Conservation (phyloP, 2,329 filamentous ascomycete species). For the Periconia sp. region DNA sequence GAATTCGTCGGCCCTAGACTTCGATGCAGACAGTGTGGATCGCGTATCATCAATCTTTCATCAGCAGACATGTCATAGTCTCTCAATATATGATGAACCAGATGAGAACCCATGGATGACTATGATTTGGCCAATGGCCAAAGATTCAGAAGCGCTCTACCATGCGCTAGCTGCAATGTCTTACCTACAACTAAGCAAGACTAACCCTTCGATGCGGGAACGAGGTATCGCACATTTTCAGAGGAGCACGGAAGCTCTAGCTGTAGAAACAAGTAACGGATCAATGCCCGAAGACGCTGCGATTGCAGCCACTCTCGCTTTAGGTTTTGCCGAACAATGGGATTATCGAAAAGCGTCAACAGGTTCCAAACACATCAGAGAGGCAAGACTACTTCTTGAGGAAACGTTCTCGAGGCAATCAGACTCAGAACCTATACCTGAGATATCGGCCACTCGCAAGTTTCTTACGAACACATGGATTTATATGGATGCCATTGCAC, state of each 20-base stretch:
- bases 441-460: slow-evolving; percentile 55
- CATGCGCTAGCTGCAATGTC: slow-evolving; percentile 71
- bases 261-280: slow-evolving; percentile 57
- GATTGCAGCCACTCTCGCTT: slow-evolving; percentile 68
- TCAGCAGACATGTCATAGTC: slow-evolving; percentile 68
- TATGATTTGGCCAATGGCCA: slow-evolving; percentile 70
- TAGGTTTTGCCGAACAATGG: slow-evolving; percentile 73
- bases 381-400: slow-evolving; percentile 66
- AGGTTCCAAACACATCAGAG: slow-evolving; percentile 69
- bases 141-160: slow-evolving; percentile 66
- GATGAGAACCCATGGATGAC: slow-evolving; percentile 73
- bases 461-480: slow-evolving; percentile 74
- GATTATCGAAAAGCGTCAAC: slow-evolving; percentile 66
- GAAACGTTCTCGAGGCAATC: slow-evolving; percentile 59
- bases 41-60: slow-evolving; percentile 67
- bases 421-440: slow-evolving; percentile 39
- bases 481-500: slow-evolving; percentile 75
- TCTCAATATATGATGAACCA: slow-evolving; percentile 71
- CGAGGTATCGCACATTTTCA: slow-evolving; percentile 70
- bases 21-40: slow-evolving; percentile 61
- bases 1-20: too few relatives aligned
- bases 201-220: slow-evolving; percentile 60
- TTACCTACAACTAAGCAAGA: slow-evolving; percentile 67
- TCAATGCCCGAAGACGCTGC: slow-evolving; percentile 67
- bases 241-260: slow-evolving; percentile 63